phyloP scores from a whole-genome alignment of 768 basidiomycete genomes.

The Boletus rubescentipes region DNA sequence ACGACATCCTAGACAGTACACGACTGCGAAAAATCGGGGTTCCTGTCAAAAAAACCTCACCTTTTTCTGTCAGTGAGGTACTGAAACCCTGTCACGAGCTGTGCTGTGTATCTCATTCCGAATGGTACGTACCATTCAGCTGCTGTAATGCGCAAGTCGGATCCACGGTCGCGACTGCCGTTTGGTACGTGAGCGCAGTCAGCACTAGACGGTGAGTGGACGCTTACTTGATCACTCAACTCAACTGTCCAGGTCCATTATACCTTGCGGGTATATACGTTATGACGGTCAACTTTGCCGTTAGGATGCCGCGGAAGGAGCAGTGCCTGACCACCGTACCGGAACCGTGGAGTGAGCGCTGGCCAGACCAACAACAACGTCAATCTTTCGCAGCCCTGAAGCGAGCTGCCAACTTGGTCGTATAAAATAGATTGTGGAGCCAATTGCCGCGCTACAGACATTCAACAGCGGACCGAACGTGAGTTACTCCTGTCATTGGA shows the following conservation, averaged over 20 bases:
- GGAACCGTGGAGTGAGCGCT: slow-evolving; percentile 24
- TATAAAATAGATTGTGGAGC: slow-evolving; percentile 1
- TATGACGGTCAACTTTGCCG: slow-evolving; percentile 4
- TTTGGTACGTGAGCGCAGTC: not conserved
- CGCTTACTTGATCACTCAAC: slow-evolving; percentile 2
- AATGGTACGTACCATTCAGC: not conserved
- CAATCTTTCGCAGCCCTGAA: slow-evolving; percentile 23
- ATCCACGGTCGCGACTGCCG: not conserved
- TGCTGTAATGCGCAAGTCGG: not conserved
- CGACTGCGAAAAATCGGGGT: not conserved
- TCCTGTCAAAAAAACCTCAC: not conserved
- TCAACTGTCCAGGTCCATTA: slow-evolving; percentile 4
- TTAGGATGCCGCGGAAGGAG: slow-evolving; percentile 20
- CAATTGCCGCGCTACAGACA: slow-evolving; percentile 9
- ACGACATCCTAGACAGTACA: not conserved
- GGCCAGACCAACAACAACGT: slow-evolving; percentile 8
- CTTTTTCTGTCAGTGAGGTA: not conserved
- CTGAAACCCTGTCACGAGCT: not conserved
- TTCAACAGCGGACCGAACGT: slow-evolving; percentile 12
- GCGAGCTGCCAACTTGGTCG: not conserved
- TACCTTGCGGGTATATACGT: slow-evolving; percentile 9
- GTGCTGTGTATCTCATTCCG: not conserved
- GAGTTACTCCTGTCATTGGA: slow-evolving; percentile 17
- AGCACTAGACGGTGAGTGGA: not conserved
- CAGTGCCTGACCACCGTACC: slow-evolving; percentile 22